Percentiles rank a stretch among this genome's conserved stretches.
Evolutionary conservation across 1,284 basidiomycete species (phyloP).

Genomic region (Sanghuangporus weigelae): DNA sequence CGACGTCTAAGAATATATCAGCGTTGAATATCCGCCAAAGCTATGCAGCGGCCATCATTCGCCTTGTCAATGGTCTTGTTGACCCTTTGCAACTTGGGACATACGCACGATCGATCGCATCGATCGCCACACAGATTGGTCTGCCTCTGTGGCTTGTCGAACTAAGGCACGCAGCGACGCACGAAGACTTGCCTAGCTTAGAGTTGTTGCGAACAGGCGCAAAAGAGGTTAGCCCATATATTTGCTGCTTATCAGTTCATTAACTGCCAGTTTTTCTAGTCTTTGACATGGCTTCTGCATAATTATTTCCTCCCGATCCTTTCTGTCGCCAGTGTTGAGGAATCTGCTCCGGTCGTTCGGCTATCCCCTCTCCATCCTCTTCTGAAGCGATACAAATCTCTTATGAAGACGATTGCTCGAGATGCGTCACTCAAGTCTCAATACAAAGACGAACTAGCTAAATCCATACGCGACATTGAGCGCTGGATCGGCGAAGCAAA

Average conservation of each 20-base stretch:
- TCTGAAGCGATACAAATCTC: constrained; percentile 62
- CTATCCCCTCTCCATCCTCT: constrained; percentile 46
- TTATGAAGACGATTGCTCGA: constrained; percentile 54
- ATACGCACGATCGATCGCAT: constrained; percentile 86
- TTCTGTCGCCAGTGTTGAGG: constrained; percentile 41
- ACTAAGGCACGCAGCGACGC: constrained; percentile 90
- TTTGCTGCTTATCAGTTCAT: neutral
- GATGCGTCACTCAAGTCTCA: constrained; percentile 55
- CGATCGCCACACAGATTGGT: constrained; percentile 82
- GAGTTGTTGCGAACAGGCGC: constrained; percentile 75
- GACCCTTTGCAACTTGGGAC: constrained; percentile 88
- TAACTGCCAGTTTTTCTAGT: constrained; percentile 35
- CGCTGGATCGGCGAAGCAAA: constrained; percentile 72
- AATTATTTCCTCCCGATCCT: constrained; percentile 75
- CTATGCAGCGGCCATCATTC: constrained; percentile 75
- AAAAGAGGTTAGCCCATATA: constrained; percentile 46
- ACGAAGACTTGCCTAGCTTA: constrained; percentile 90
- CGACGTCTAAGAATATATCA: constrained; percentile 18
- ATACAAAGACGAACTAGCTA: constrained; percentile 45
- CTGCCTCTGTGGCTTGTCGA: constrained; percentile 92
- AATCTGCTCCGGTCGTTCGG: constrained; percentile 24
- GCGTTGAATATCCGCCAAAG: constrained; percentile 53
- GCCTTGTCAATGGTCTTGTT: constrained; percentile 92
- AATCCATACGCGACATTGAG: constrained; percentile 52
- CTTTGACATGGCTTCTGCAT: constrained; percentile 73